Base-by-base conservation (phyloP, 1,284 basidiomycete species). In the Somion occarium region DNA sequence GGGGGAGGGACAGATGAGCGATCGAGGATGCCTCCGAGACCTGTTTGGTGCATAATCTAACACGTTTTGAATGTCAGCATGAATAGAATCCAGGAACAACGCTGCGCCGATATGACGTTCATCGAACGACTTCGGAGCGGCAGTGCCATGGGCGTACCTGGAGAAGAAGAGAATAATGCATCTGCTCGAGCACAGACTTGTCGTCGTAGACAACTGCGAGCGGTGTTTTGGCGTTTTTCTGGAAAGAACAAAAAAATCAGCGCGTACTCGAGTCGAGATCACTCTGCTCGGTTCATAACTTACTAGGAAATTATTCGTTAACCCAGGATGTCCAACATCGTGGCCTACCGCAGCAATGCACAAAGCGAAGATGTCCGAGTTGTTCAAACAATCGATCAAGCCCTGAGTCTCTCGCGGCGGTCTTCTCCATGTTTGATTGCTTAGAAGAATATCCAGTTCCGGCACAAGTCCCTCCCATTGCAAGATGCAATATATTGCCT, bases 191-290 rank as follows among this genome's bases (percentile, higher is more conserved):
- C 0, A 93, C 87, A 1, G 91, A 94, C 62, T 88, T 85, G 62
- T 92, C 86, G 60, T 92, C 88, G 66, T 91, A 98, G 1, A 98
- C 82, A 20, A 87, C 77, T 0, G 92, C 91, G 18, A 97, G 73
- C 0, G 94, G 93, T 0, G 93, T 83, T 56, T 85, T 81, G 30
- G 94, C 93, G 64, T 97, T 96, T 83, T 91, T 91, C 93, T 95
- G 61, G 20, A n/a, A n/a, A n/a, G n/a, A n/a, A n/a, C 18, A 46
- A 9, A 48, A 22, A 41, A 15, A 18, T 41, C 39, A 41, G 5
- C 39, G 20, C 39, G 34, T 37, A 37, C 34, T n/a, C 11, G 34
- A 37, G 11, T n/a, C n/a, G n/a, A n/a, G n/a, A n/a, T n/a, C n/a
- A n/a, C n/a, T n/a, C n/a, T n/a, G n/a, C n/a, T n/a, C n/a, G n/a